Percentiles rank a stretch among this genome's conserved stretches.
Evolutionary conservation across 1,284 basidiomycete genomes (phyloP).

Genomic region (Pyrrhoderma noxium): DNA sequence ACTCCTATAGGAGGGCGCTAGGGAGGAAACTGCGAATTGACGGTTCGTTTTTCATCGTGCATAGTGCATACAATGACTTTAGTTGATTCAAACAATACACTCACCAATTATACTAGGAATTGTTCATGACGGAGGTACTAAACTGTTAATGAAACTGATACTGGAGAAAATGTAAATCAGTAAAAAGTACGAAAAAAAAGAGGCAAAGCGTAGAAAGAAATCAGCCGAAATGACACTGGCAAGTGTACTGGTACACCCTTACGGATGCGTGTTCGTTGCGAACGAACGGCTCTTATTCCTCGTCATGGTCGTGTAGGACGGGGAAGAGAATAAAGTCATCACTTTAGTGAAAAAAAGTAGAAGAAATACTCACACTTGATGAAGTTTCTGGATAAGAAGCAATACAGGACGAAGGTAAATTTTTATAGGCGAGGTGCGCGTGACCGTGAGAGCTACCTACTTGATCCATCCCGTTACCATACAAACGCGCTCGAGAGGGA

Average conservation of each 20-base stretch:
- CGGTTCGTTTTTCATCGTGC: constrained; percentile 50
- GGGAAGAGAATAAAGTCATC: constrained; percentile 82
- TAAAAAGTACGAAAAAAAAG: background rate
- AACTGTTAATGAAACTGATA: background rate
- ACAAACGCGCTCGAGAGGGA: too few relatives aligned
- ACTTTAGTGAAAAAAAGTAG: constrained; percentile 21
- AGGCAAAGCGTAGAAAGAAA: constrained; percentile 13
- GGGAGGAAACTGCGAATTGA: constrained; percentile 77
- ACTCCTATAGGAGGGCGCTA: constrained; percentile 53
- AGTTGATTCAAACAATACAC: background rate
- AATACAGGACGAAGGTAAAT: too few relatives aligned
- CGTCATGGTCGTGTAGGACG: constrained; percentile 75
- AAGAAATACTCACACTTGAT: background rate
- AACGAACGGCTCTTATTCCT: constrained; percentile 66
- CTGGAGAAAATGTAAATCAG: constrained; percentile 2
- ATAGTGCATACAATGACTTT: constrained; percentile 3
- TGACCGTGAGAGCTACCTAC: too few relatives aligned
- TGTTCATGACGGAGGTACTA: too few relatives aligned
- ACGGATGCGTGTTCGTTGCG: constrained; percentile 60
- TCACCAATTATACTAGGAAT: background rate
- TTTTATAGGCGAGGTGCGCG: too few relatives aligned
- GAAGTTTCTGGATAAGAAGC: too few relatives aligned
- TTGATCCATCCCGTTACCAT: too few relatives aligned
- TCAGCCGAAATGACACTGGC: constrained; percentile 81
- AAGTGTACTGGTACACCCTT: constrained; percentile 62